Base-by-base conservation (phyloP, 2,329 filamentous ascomycete genomes). In the Fusarium sp. region DNA sequence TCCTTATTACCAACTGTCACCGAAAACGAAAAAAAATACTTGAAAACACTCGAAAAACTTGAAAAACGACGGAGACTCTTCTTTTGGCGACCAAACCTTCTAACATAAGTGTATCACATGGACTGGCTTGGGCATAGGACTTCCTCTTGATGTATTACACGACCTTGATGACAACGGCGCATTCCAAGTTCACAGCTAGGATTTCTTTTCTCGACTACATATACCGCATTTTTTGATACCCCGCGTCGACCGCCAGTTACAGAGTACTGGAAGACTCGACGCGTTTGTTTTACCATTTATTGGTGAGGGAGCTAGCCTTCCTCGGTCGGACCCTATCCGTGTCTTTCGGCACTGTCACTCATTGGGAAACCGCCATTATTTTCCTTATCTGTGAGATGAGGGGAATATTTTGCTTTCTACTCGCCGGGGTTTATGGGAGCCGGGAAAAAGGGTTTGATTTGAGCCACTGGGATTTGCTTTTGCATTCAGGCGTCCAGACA, bases 171-270 rank as follows among this genome's bases (percentile, higher is more conserved):
- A 71, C 57, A 54, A 66, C 48, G 66, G 64, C 64, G 64, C 68
- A 69, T 65, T 64, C 56, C 62, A 60, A 62, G 61, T 69, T 71
- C 50, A 42, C 53, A 63, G 54, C 56, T 72, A 62, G 52, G 65
- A 67, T 73, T 73, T 70, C 54, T 64, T 73, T 73, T 73, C 68
- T 71, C 70, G 57, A 69, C 67, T 71, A 74, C 72, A 72, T 72
- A 74, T 74, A 74, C 67, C 61, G 55, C 72, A 74, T 66, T 59
- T 61, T 66, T 73, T 74, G 72, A 74, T 74, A 74, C 72, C 72
- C 72, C 67, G 69, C 67, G 72, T 74, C 65, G 65, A 72, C 61
- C 65, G 62, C 69, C 61, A 66, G 62, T 64, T 72, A 64, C 44
- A 57, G 58, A 72, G 63, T 59, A 49, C 44, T 67, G 55, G 56